These are phyloP conservation scores for Xylaria longipes DNA, from an alignment of 495 filamentous ascomycete genomes.

Conservation along the genomic window DNA sequence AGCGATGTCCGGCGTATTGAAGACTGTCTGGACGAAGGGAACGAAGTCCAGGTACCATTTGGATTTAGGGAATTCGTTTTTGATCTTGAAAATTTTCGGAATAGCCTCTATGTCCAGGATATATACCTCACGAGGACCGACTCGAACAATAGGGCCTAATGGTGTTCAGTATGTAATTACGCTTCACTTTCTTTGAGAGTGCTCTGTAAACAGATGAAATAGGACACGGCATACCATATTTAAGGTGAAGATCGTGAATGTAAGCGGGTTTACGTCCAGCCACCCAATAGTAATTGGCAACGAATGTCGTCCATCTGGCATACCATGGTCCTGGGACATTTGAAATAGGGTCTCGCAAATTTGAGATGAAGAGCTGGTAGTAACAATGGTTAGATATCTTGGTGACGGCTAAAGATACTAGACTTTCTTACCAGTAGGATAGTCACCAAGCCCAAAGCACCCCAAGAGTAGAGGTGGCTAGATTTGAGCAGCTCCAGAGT, in stretches of 20 bases:
- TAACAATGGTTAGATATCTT: neutral
- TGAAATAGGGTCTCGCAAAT: slow-evolving; percentile 19
- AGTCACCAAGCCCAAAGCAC: slow-evolving; percentile 12
- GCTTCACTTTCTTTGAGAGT: neutral
- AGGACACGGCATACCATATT: slow-evolving; percentile 38
- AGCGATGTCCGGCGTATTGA: slow-evolving; percentile 42
- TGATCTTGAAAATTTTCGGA: slow-evolving; percentile 30
- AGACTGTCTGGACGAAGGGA: slow-evolving; percentile 35
- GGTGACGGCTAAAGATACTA: neutral
- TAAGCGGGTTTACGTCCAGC: slow-evolving; percentile 21
- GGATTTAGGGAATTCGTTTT: slow-evolving; percentile 33
- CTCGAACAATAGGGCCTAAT: slow-evolving; percentile 56
- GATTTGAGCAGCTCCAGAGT: slow-evolving; percentile 4
- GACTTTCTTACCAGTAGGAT: slow-evolving; percentile 2
- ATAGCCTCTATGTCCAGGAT: slow-evolving; percentile 41
- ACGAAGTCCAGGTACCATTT: slow-evolving; percentile 32
- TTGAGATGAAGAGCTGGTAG: slow-evolving; percentile 12
- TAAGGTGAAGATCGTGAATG: slow-evolving; percentile 39
- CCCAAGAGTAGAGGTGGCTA: slow-evolving; percentile 7
- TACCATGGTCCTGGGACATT: slow-evolving; percentile 33
- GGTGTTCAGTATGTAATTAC: neutral
- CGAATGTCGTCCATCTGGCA: slow-evolving; percentile 26
- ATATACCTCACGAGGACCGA: slow-evolving; percentile 62
- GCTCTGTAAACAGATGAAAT: neutral
- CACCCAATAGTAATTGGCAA: slow-evolving; percentile 30